Evolutionary conservation across 768 basidiomycete species (phyloP), one percentile per base, ranked within the genome.

Genomic region (Tricholoma bakamatsutake): DNA sequence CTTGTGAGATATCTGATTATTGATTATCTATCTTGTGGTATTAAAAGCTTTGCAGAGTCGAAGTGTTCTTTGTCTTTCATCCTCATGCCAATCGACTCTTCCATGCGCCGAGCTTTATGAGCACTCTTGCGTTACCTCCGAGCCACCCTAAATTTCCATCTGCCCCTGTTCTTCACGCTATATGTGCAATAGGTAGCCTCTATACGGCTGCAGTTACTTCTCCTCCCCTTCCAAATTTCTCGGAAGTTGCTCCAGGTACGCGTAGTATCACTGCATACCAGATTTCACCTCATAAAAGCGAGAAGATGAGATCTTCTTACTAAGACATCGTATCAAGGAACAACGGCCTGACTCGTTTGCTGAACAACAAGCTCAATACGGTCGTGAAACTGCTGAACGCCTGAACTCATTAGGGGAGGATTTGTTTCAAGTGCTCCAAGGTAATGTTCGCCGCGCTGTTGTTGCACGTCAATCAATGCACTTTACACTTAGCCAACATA

Each of bases 21-120:
- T 52, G 24, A 21, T 39, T 50, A 46, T 28, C 55, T 48, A 49
- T 46, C 34, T 50, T 17, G 15, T 37, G n/a, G 21, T 50, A 43
- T 28, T 13, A 47, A 28, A 49, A 50, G 31, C 42, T 33, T 56
- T 21, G 47, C 45, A 88, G 87, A 45, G 80, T 90, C 52, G 87
- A 91, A 33, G 82, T 82, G 2, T 95, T 93, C 70, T 93, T 93
- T 67, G 74, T 77, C 10, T 87, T 83, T 62, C 85, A 89, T 48
- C 90, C 89, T 11, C 84, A 88, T 60, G 83, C 88, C 3, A 75
- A 77, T 56, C 82, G 85, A 34, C 72, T 93, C 27, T 76, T 95
- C 57, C 88, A 92, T 69, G 74, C 71, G 2, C 68, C 82, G 0
- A 81, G 77, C 27, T 90, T 94, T 61, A 73, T 90, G 67, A 71